Conservation (phyloP, 306 rosid species). For the Gynostemma pentaphyllum region DNA sequence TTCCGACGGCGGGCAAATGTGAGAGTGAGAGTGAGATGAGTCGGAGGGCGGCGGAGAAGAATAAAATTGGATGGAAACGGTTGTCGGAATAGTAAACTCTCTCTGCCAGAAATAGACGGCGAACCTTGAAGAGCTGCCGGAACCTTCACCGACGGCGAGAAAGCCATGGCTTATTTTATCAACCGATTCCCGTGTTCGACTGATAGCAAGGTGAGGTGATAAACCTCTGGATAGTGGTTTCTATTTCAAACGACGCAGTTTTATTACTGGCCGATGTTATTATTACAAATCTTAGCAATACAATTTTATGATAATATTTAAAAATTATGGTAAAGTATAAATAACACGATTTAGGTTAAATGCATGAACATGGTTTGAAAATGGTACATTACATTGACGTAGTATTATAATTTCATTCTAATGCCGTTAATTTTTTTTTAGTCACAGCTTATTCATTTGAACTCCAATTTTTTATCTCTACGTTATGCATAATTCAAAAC, state of each 20-base stretch:
- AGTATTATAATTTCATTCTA: no score
- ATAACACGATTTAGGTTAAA: no score
- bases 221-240: neutral
- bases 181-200: neutral
- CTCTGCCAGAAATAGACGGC: slow-evolving; percentile 15
- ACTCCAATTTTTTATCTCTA: no score
- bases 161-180: neutral
- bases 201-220: neutral
- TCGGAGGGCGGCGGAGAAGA: slow-evolving; percentile 28
- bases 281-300: no score
- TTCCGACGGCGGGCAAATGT: slow-evolving; percentile 32
- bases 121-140: slow-evolving; percentile 26
- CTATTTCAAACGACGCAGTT: neutral
- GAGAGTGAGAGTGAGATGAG: slow-evolving; percentile 22
- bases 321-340: no score
- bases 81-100: slow-evolving; percentile 5
- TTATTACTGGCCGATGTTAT: neutral
- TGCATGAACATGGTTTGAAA: no score
- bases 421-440: no score
- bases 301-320: no score
- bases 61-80: slow-evolving; percentile 7
- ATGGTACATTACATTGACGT: no score
- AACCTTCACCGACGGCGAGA: slow-evolving; percentile 13
- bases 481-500: no score
- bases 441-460: no score